Conservation (phyloP, 2,329 filamentous ascomycete species). For the Ascochyta viciae-villosae region DNA sequence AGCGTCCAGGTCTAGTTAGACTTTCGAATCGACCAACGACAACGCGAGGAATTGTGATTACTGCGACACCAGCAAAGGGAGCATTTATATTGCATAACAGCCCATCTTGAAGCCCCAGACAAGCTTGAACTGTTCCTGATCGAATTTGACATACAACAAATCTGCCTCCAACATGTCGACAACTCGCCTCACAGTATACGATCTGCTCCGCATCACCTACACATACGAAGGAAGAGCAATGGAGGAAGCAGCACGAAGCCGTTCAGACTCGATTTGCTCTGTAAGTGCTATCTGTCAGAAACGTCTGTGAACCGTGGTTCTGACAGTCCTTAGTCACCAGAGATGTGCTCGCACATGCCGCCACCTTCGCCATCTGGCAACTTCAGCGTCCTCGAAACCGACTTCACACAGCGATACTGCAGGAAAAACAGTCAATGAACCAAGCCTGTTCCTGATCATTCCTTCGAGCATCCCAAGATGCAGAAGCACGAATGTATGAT, state of each 20-base stretch:
- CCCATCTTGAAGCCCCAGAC: not conserved
- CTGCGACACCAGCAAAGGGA: conserved; percentile 3
- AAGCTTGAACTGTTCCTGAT: not conserved
- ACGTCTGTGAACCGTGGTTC: not conserved
- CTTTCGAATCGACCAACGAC: conserved; percentile 23
- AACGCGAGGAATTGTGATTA: conserved; percentile 29
- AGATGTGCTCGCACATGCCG: conserved; percentile 30
- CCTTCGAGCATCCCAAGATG: not conserved
- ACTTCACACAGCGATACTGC: conserved; percentile 37
- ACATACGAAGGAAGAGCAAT: conserved; percentile 40
- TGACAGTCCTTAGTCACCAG: conserved; percentile 32
- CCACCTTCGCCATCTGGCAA: conserved; percentile 16
- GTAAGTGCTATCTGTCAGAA: conserved; percentile 20
- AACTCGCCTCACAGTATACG: conserved; percentile 39
- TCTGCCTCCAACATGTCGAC: conserved; percentile 35
- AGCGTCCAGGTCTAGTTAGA: conserved; percentile 13
- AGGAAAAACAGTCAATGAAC: conserved; percentile 19
- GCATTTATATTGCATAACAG: conserved; percentile 15
- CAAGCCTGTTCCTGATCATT: no score
- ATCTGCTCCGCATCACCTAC: conserved; percentile 45
- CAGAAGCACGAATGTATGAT: no score
- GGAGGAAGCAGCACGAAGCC: conserved; percentile 27
- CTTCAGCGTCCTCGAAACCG: conserved; percentile 35
- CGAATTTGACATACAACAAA: not conserved
- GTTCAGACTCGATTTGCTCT: conserved; percentile 33